Conservation (phyloP, 768 basidiomycete species). For the Pleurotus cornucopiae region DNA sequence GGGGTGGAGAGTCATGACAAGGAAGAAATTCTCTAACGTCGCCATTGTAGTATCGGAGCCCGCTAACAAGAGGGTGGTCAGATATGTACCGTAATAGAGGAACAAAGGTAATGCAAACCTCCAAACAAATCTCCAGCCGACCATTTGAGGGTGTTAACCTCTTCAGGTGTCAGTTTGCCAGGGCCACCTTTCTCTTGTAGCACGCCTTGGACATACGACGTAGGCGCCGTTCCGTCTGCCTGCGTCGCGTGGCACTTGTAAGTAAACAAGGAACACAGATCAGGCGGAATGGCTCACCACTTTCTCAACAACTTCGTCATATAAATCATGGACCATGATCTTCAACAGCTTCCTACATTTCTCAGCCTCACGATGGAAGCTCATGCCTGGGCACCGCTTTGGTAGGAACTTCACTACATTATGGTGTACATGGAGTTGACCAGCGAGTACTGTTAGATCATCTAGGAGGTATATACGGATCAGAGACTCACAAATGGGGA, state of each 20-base stretch:
- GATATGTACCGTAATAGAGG: too few relatives aligned
- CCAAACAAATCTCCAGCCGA: neutral
- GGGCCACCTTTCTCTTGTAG: neutral
- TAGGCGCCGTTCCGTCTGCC: neutral
- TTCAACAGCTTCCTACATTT: neutral
- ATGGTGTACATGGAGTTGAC: neutral
- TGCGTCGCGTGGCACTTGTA: neutral
- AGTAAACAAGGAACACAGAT: too few relatives aligned
- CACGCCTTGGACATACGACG: neutral
- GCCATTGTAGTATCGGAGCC: neutral
- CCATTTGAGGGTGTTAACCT: neutral
- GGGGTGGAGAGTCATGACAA: slow-evolving; percentile 18
- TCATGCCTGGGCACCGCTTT: neutral
- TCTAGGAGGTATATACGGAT: neutral
- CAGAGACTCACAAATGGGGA: neutral
- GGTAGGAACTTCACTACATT: neutral
- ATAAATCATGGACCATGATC: neutral
- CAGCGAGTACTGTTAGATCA: neutral
- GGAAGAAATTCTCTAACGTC: slow-evolving; percentile 11
- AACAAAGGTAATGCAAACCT: neutral
- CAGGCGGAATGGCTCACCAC: neutral
- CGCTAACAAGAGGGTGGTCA: neutral
- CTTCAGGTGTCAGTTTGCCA: neutral
- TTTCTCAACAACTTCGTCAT: neutral
- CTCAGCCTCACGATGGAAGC: neutral